phyloP scores from a whole-genome alignment of 2,329 filamentous ascomycete genomes.

The Lizonia empirigonia region DNA sequence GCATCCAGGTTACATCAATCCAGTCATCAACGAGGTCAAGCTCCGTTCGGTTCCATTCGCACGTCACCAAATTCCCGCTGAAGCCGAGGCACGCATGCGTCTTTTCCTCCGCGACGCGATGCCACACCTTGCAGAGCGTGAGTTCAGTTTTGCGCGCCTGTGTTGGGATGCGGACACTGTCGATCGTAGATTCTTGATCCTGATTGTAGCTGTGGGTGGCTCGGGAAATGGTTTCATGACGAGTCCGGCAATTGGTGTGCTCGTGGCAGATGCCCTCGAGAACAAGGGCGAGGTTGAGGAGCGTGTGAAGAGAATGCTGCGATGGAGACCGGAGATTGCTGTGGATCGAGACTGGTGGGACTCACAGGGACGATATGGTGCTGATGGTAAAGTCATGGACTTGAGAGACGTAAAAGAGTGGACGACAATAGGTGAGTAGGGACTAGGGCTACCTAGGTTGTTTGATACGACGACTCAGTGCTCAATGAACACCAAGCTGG shows the following conservation, averaged over 20 bases:
- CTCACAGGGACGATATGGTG: constrained; percentile 57
- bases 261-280: constrained; percentile 55
- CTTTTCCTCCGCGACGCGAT: constrained; percentile 58
- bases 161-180: constrained; percentile 65
- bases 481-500: too few relatives aligned
- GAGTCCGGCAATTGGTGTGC: constrained; percentile 57
- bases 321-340: constrained; percentile 60
- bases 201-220: constrained; percentile 58
- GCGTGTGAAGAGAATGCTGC: constrained; percentile 51
- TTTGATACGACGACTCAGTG: background rate
- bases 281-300: constrained; percentile 51
- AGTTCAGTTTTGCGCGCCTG: constrained; percentile 58
- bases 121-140: constrained; percentile 58
- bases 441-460: background rate
- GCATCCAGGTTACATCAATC: constrained; percentile 63
- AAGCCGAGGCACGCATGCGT: constrained; percentile 55
- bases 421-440: constrained; percentile 21
- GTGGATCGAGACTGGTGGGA: constrained; percentile 54
- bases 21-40: constrained; percentile 39
- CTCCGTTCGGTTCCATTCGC: constrained; percentile 50
- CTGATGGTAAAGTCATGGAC: constrained; percentile 56
- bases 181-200: constrained; percentile 60
- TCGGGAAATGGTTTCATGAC: constrained; percentile 62
- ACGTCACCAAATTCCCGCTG: constrained; percentile 54
- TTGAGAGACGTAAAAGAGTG: constrained; percentile 48